Conservation (phyloP, 2,329 filamentous ascomycete genomes). For the Aspergillus carbonarius region DNA sequence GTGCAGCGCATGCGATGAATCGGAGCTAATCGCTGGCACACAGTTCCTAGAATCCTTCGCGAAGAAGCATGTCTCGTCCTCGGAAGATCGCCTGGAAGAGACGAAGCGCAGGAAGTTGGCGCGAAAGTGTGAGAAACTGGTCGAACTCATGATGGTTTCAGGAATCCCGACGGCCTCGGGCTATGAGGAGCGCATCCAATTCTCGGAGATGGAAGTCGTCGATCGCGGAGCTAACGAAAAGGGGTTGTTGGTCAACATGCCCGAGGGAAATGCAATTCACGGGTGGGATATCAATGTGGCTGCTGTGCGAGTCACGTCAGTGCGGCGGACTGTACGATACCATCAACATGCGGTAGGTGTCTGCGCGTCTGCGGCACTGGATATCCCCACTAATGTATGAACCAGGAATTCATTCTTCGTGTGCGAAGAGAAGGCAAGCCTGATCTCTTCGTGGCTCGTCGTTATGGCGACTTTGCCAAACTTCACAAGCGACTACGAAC, state of each 20-base stretch:
- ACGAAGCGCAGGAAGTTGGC: conserved; percentile 93
- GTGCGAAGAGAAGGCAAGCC: conserved; percentile 74
- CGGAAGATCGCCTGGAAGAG: conserved; percentile 91
- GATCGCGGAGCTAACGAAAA: conserved; percentile 90
- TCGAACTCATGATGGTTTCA: conserved; percentile 99
- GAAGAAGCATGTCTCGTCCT: conserved; percentile 94
- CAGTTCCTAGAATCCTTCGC: conserved; percentile 97
- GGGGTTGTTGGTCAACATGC: conserved; percentile 80
- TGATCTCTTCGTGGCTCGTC: conserved; percentile 76
- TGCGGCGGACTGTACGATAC: conserved; percentile 83
- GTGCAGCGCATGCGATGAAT: background rate
- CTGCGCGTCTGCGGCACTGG: background rate
- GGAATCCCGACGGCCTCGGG: conserved; percentile 93
- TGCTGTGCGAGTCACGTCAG: conserved; percentile 74
- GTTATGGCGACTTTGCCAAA: conserved; percentile 83
- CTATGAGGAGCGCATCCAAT: conserved; percentile 95
- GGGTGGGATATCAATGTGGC: conserved; percentile 97
- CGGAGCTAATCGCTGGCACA: conserved; percentile 5
- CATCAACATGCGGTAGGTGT: conserved; percentile 81
- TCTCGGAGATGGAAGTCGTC: conserved; percentile 95
- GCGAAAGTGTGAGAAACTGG: conserved; percentile 87
- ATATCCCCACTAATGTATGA: conserved; percentile 3
- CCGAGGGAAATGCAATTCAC: conserved; percentile 88
- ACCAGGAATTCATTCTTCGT: conserved; percentile 83
- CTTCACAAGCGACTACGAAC: conserved; percentile 76